Evolutionary conservation across 2,329 filamentous ascomycete species (phyloP).

Genomic region (Dactylellina haptotyla): DNA sequence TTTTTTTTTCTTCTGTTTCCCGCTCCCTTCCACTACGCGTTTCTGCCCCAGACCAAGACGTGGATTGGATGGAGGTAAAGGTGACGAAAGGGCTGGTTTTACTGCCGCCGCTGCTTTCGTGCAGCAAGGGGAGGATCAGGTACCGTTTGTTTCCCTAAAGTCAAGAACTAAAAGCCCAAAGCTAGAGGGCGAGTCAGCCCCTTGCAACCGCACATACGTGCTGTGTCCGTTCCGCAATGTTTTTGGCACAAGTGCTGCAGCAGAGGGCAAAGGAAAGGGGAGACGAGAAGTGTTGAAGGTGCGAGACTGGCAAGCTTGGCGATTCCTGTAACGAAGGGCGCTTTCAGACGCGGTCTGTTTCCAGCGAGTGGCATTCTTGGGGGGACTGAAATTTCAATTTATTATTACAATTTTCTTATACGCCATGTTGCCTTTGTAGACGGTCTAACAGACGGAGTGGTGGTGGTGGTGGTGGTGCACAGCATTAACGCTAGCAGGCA

Average conservation of each 20-base stretch:
- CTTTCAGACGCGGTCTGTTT: conserved; percentile 37
- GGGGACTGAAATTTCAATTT: not conserved
- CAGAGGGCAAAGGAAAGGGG: not conserved
- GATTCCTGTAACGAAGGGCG: conserved; percentile 31
- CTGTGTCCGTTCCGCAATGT: conserved; percentile 27
- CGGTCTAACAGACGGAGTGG: not conserved
- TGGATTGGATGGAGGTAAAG: conserved; percentile 13
- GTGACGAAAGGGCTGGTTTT: not conserved
- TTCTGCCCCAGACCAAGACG: not conserved
- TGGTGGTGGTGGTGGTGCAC: conserved; percentile 5
- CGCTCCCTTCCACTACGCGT: conserved; percentile 12
- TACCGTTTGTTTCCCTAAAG: not conserved
- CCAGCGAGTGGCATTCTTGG: conserved; percentile 14
- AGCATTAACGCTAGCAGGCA: not conserved
- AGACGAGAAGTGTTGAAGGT: not conserved
- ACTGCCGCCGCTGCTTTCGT: not conserved
- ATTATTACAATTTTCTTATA: not conserved
- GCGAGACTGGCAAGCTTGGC: not conserved
- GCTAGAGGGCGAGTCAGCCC: conserved; percentile 1
- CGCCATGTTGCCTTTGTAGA: not conserved
- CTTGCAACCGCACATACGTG: conserved; percentile 41
- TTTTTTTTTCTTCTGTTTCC: not conserved
- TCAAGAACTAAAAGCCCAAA: not conserved
- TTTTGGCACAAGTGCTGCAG: conserved; percentile 10
- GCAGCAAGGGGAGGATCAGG: conserved; percentile 21